phyloP scores from a whole-genome alignment of 306 rosid genomes.

The Rubus parviflorus region DNA sequence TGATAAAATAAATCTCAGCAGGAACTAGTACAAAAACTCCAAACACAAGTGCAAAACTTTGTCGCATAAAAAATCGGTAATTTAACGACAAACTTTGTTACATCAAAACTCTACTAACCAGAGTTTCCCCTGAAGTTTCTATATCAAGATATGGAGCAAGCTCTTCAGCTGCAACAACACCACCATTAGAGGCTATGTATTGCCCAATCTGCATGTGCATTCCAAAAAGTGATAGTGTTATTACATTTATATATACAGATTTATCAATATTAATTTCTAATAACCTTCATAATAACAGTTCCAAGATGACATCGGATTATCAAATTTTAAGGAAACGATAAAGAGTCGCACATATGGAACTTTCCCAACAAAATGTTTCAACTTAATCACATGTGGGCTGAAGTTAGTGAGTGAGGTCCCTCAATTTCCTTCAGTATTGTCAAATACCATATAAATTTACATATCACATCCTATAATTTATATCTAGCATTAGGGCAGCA shows the following conservation, averaged over 20 bases:
- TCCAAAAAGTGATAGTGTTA: background rate
- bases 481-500: background rate
- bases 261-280: background rate
- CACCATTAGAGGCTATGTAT: slow-evolving; percentile 87
- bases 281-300: background rate
- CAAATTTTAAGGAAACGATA: background rate
- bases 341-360: too few relatives aligned
- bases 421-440: slow-evolving; percentile 7
- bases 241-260: slow-evolving; percentile 1
- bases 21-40: background rate
- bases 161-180: slow-evolving; percentile 96
- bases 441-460: background rate
- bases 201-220: slow-evolving; percentile 78
- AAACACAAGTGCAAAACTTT: background rate
- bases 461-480: background rate
- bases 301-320: background rate
- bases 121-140: slow-evolving; percentile 35
- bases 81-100: background rate
- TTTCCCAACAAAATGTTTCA: too few relatives aligned
- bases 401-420: background rate
- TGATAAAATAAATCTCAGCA: background rate
- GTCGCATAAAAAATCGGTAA: background rate
- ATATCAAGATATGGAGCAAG: slow-evolving; percentile 92
- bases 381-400: background rate
- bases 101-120: slow-evolving; percentile 41